Conservation (phyloP, 1,139 yeast genomes). For the Tardiomyces depauwii region DNA sequence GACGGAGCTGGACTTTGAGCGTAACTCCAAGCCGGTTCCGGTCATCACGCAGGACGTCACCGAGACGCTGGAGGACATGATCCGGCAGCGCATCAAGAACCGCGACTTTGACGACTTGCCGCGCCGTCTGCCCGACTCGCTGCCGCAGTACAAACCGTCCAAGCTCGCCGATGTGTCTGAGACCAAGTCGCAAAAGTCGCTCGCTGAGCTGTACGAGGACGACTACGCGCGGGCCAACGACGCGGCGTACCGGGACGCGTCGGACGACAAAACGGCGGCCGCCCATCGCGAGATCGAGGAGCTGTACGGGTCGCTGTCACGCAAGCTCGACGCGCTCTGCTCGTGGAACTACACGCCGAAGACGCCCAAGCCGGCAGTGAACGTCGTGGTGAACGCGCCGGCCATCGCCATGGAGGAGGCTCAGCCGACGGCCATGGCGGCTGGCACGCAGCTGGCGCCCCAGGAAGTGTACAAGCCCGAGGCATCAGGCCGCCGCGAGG, state of each 20-base stretch:
- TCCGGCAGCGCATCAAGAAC: constrained; percentile 64
- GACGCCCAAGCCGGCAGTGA: constrained; percentile 71
- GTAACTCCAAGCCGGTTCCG: constrained; percentile 78
- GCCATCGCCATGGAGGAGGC: constrained; percentile 92
- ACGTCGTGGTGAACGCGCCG: constrained; percentile 70
- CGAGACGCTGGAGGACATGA: constrained; percentile 77
- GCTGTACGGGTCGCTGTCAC: constrained; percentile 50
- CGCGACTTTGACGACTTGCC: constrained; percentile 80
- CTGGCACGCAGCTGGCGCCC: constrained; percentile 78
- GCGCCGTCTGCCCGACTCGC: constrained; percentile 44
- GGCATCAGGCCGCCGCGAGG: constrained; percentile 42
- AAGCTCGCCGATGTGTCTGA: constrained; percentile 59
- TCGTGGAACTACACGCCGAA: constrained; percentile 92
- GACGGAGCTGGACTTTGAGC: constrained; percentile 55
- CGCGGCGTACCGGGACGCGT: constrained; percentile 30
- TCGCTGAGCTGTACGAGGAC: constrained; percentile 88
- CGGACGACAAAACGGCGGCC: constrained; percentile 42
- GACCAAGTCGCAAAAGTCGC: constrained; percentile 72
- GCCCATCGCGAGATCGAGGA: constrained; percentile 72
- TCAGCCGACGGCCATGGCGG: constrained; percentile 75
- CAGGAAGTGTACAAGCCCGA: constrained; percentile 78
- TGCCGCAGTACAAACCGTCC: constrained; percentile 41
- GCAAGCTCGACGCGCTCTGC: constrained; percentile 75
- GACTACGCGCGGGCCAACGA: constrained; percentile 43
- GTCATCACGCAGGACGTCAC: constrained; percentile 84